phyloP scores from a whole-genome alignment of 2,329 filamentous ascomycete genomes.

The Magnaporthales sp. region DNA sequence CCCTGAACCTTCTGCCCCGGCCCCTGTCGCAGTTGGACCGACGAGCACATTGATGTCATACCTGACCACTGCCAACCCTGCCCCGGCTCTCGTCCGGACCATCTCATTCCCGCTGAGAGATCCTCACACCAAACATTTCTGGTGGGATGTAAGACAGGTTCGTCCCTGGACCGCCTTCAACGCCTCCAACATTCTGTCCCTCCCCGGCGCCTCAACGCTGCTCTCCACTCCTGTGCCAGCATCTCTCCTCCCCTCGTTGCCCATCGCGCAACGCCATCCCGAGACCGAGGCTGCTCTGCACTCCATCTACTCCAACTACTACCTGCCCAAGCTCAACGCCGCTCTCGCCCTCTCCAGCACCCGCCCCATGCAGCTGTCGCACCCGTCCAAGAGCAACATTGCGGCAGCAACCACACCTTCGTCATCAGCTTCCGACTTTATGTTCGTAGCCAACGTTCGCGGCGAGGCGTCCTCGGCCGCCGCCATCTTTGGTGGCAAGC shows the following conservation, averaged over 20 bases:
- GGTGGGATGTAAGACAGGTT: slow-evolving; percentile 91
- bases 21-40: slow-evolving; percentile 33
- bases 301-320: slow-evolving; percentile 66
- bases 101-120: slow-evolving; percentile 61
- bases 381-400: slow-evolving; percentile 26
- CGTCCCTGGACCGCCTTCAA: slow-evolving; percentile 78
- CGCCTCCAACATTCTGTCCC: slow-evolving; percentile 57
- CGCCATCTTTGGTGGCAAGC: slow-evolving; percentile 37
- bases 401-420: slow-evolving; percentile 32
- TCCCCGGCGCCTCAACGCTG: slow-evolving; percentile 64
- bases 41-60: slow-evolving; percentile 69
- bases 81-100: slow-evolving; percentile 72
- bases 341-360: slow-evolving; percentile 70
- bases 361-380: slow-evolving; percentile 46
- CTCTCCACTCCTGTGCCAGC: slow-evolving; percentile 61
- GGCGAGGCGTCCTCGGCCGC: slow-evolving; percentile 48
- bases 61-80: slow-evolving; percentile 71
- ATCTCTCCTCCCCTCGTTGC: slow-evolving; percentile 50
- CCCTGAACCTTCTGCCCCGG: slow-evolving; percentile 24
- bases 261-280: slow-evolving; percentile 54
- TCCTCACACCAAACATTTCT: slow-evolving; percentile 72
- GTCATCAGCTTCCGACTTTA: slow-evolving; percentile 21
- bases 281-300: slow-evolving; percentile 73
- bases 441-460: slow-evolving; percentile 57
- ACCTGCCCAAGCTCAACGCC: slow-evolving; percentile 79